These are phyloP conservation scores for Obelidium mucronatum DNA, from an alignment of 192 early-diverging fungal species.

Conservation along the genomic window DNA sequence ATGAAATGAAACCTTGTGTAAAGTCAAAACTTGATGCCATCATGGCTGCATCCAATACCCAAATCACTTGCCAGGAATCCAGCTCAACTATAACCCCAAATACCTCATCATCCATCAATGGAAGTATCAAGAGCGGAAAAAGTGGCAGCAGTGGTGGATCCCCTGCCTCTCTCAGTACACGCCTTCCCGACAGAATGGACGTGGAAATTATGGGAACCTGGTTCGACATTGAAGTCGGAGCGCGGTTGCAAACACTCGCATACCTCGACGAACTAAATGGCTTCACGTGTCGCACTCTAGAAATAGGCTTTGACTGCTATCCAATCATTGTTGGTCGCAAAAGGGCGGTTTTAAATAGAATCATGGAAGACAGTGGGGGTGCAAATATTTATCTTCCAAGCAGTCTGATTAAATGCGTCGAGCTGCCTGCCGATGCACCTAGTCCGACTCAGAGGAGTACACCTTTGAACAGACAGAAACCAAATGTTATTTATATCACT, in stretches of 20 bases:
- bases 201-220: conserved; percentile 60
- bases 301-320: conserved; percentile 61
- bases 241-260: conserved; percentile 50
- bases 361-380: conserved; percentile 70
- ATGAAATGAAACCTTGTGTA: conserved; percentile 57
- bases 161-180: neutral
- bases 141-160: conserved; percentile 3
- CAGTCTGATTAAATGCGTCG: neutral
- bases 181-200: conserved; percentile 48
- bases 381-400: conserved; percentile 78
- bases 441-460: neutral
- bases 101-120: no score
- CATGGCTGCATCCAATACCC: conserved; percentile 52
- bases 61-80: conserved; percentile 57
- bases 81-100: conserved; percentile 18
- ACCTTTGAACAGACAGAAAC: neutral
- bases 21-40: conserved; percentile 57
- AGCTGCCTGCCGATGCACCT: neutral
- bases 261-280: conserved; percentile 53
- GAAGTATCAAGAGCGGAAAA: neutral
- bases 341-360: conserved; percentile 59
- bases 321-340: conserved; percentile 77
- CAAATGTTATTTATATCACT: conserved; percentile 72
- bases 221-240: conserved; percentile 53
- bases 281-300: conserved; percentile 47